A percentile compares a stretch with the other conserved stretches of the same genome.
Conservation (phyloP, 352 stramenopile genomes). For the Phytopythium boreale region DNA sequence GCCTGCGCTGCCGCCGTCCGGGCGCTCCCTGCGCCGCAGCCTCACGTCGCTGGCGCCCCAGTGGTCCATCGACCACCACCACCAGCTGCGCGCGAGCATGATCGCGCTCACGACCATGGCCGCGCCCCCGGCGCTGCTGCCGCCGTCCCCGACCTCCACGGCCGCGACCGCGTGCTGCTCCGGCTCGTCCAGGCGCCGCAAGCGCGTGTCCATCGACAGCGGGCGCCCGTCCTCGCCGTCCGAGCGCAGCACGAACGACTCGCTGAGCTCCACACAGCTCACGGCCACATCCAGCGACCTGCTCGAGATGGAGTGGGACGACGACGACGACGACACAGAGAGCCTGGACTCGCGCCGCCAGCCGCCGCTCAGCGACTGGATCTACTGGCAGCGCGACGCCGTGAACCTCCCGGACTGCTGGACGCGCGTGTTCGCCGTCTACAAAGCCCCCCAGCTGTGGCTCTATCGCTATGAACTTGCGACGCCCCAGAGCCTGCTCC, state of each 20-base stretch:
- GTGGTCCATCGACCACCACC: slow-evolving; percentile 9
- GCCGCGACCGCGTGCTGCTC: neutral
- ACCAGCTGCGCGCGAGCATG: slow-evolving; percentile 5
- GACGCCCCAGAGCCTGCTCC: slow-evolving; percentile 25
- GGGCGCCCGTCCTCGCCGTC: slow-evolving; percentile 4
- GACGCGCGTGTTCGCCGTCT: slow-evolving; percentile 48
- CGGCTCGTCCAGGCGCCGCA: neutral
- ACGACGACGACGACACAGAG: slow-evolving; percentile 2
- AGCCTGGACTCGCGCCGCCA: slow-evolving; percentile 8
- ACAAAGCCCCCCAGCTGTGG: slow-evolving; percentile 26
- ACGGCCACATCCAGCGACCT: slow-evolving; percentile 25
- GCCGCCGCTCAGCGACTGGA: slow-evolving; percentile 32
- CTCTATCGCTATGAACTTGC: slow-evolving; percentile 45
- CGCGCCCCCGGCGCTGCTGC: neutral
- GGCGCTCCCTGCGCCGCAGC: neutral
- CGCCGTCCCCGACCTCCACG: neutral
- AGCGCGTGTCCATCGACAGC: slow-evolving; percentile 1
- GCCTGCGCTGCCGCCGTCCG: neutral
- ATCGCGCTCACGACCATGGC: neutral
- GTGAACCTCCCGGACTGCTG: slow-evolving; percentile 34
- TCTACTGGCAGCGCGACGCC: slow-evolving; percentile 42
- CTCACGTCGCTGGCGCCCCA: neutral
- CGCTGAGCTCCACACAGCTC: slow-evolving; percentile 35
- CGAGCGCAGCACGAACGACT: slow-evolving; percentile 18
- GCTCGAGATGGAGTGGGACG: slow-evolving; percentile 14